These are phyloP conservation scores for Tetradesmus lagerheimii DNA, from an alignment of 139 green algal genomes.

Conservation along the genomic window DNA sequence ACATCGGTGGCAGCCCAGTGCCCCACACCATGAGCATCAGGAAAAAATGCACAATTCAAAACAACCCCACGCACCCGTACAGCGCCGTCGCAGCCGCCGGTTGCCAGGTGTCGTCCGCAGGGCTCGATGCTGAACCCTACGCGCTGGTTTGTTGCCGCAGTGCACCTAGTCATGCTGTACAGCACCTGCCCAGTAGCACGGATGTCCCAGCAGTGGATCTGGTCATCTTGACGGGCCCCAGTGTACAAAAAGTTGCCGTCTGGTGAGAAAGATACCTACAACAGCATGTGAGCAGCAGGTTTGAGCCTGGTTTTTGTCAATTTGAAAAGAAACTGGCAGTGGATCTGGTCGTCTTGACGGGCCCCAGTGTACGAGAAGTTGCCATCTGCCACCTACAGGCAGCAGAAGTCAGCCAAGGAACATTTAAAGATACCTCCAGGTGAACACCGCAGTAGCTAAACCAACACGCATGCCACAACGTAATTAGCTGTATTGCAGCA, in stretches of 20 bases:
- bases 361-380: conserved; percentile 93
- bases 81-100: conserved; percentile 65
- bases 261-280: conserved; percentile 78
- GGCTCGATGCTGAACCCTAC: conserved; percentile 96
- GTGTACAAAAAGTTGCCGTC: conserved; percentile 93
- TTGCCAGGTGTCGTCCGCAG: conserved; percentile 83
- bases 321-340: conserved; percentile 93
- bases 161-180: conserved; percentile 77
- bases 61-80: conserved; percentile 44
- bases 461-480: too few species aligned
- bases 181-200: conserved; percentile 70
- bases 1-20: too few species aligned
- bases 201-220: conserved; percentile 93
- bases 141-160: conserved; percentile 88
- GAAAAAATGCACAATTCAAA: too few species aligned
- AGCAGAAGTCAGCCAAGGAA: too few species aligned
- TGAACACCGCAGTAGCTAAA: too few species aligned
- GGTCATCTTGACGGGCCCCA: conserved; percentile 80
- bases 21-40: too few species aligned
- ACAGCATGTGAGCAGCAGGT: neutral
- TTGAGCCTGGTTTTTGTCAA: too few species aligned
- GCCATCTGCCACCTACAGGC: conserved; percentile 75
- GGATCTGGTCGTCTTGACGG: conserved; percentile 76
- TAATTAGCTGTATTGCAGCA: too few species aligned
- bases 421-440: too few species aligned